A percentile compares a stretch with the other conserved stretches of the same genome.
Evolutionary conservation across 2,329 filamentous ascomycete species (phyloP).

Genomic region (Ascochyta fabae): DNA sequence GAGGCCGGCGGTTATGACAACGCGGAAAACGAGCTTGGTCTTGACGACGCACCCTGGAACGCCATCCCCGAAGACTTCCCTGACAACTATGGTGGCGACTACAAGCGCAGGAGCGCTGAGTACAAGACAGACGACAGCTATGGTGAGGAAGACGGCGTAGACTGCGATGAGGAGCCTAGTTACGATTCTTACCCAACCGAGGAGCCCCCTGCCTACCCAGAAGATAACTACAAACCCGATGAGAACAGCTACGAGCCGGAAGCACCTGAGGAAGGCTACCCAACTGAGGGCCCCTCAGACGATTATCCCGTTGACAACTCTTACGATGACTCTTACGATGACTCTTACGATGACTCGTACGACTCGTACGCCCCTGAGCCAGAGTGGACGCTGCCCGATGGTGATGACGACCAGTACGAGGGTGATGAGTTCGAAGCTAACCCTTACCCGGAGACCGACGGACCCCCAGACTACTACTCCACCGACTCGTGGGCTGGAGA

Average conservation of each 20-base stretch:
- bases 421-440: constrained; percentile 1
- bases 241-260: not conserved
- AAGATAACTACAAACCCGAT: not conserved
- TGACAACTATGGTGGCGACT: not conserved
- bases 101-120: not conserved
- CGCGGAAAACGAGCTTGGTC: not conserved
- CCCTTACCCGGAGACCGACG: not conserved
- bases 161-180: not conserved
- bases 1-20: constrained; percentile 1
- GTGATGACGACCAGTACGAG: constrained; percentile 1
- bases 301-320: too few species aligned
- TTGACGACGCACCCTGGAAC: constrained; percentile 7
- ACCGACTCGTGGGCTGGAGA: not conserved
- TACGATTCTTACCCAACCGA: too few species aligned
- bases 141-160: too few species aligned
- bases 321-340: not conserved
- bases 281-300: too few species aligned
- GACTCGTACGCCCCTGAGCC: not conserved
- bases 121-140: not conserved
- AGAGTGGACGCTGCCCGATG: not conserved
- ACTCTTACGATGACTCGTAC: not conserved
- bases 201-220: too few species aligned
- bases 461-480: not conserved
- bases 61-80: not conserved
- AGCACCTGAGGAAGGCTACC: too few species aligned